Conservation (phyloP, 1,284 basidiomycete species). For the Cutaneotrichosporon arboriforme region DNA sequence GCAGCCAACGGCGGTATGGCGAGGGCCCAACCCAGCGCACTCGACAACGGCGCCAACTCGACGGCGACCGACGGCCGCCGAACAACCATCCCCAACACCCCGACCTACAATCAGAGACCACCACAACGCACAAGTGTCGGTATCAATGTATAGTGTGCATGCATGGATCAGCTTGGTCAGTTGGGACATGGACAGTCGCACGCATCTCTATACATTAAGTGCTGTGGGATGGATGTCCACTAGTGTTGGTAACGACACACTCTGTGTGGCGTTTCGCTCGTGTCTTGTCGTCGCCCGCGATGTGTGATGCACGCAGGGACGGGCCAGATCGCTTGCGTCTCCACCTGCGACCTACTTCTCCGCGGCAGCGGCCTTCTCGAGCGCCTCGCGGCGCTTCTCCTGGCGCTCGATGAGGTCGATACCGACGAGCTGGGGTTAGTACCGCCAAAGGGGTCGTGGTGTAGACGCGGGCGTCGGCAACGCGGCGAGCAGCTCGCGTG, state of each 20-base stretch:
- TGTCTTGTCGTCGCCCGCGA: neutral
- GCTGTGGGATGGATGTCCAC: neutral
- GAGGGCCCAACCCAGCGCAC: no score
- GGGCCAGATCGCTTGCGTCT: no score
- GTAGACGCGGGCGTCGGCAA: no score
- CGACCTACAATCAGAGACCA: no score
- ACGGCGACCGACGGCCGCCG: no score
- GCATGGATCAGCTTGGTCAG: neutral
- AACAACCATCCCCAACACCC: no score
- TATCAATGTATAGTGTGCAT: neutral
- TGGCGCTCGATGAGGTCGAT: conserved; percentile 80
- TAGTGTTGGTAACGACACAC: neutral
- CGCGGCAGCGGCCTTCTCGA: neutral
- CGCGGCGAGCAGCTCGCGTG: no score
- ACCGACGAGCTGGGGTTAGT: conserved; percentile 59
- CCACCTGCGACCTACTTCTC: no score
- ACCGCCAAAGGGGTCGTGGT: no score
- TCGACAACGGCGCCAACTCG: neutral
- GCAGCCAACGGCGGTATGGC: no score
- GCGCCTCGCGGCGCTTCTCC: conserved; percentile 54
- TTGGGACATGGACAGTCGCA: neutral
- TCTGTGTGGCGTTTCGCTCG: neutral
- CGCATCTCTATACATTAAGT: conserved; percentile 1
- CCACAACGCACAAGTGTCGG: no score
- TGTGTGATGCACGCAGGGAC: no score